Base-by-base conservation (phyloP, 2,329 filamentous ascomycete genomes). In the Lachnellula hyalina region DNA sequence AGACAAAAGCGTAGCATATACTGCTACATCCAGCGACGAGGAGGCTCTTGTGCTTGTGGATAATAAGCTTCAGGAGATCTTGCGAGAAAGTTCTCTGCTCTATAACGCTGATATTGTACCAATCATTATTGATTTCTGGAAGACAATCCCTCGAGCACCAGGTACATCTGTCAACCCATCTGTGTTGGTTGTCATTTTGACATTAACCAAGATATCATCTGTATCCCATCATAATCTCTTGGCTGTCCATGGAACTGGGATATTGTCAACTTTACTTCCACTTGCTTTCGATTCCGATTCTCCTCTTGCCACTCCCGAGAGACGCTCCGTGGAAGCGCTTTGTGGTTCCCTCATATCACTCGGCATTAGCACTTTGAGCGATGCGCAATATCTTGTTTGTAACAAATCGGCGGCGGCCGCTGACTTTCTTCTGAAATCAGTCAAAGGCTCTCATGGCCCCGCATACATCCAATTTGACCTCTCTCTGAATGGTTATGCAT, bases 401-500 rank as follows among this genome's bases (percentile, higher is more conserved):
- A 77, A 74, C 28, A 71, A 78, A 8, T 78, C 80, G 2, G 63
- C 77, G 6, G 73, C 74, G 47, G 77, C 81, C 0, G 79, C 89
- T 12, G 81, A 86, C 49, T 94, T 96, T 66, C 75, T 89, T 6
- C 75, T 96, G 19, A 80, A 84, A 51, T 86, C 89, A 68, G 82
- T 95, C 61, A 84, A 85, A 59, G 79, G 79, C 48, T 90, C 93
- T 56, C 85, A 86, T 61, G 82, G 84, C 14, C 90, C 94, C 5
- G 83, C 92, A 0, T 92, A 89, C 69, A 87, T 99, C 62, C 91
- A 97, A 64, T 97, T 99, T 71, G 94, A 99, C 69, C 77, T 99
- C 21, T 94, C 91, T 1, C 75, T 90, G 15, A 81, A 91, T 69
- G 95, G 95, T 0, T 93, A 90, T 71, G 89, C 90, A 14, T 96